Base-by-base conservation (phyloP, 2,329 filamentous ascomycete genomes). In the Colletotrichum abscissum region DNA sequence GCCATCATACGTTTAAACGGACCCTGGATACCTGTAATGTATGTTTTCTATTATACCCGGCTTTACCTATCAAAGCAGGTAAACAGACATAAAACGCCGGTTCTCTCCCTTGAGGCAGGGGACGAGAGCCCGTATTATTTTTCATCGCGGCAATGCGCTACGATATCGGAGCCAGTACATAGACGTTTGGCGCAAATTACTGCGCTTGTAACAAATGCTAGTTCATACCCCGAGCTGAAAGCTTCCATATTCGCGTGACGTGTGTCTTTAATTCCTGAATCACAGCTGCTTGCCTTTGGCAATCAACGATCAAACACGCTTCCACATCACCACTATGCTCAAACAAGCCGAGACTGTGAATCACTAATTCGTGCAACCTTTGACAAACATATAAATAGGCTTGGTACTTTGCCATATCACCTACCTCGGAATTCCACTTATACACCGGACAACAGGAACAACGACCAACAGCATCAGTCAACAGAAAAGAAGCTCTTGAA, bases 1-100 rank as follows among this genome's bases (percentile, higher is more conserved):
- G 71, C 73, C 57, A 67, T 67, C 63, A 70, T 67, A 60, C 52
- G 38, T 46, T 71, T 35, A 54, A 65, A 49, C 33, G 65, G 35
- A 75, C 63, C 49, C 71, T 74, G 71, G 66, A 75, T 75, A 75
- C 71, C 66, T 75, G 71, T 75, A 75, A 74, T 75, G 70, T 75
- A 70, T 71, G 73, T 67, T 74, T 74, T 71, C 63, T 67, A 66
- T 71, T 75, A 74, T 75, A 75, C 62, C 71, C 71, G 52, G 66
- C 55, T 35, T 64, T 60, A 55, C 67, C 67, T 65, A 46, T 65
- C 33, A 65, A 46, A 65, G 62, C 42, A 54, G 70, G 66, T 59
- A 30, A 64, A 60, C 46, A 65, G 42, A 59, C 46, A 56, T 46
- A 58, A 26, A 22, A 59, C 24, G 33, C 35, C 55, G 42, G 30